Conservation (phyloP, 2,329 filamentous ascomycete species). For the Claviceps maximensis region DNA sequence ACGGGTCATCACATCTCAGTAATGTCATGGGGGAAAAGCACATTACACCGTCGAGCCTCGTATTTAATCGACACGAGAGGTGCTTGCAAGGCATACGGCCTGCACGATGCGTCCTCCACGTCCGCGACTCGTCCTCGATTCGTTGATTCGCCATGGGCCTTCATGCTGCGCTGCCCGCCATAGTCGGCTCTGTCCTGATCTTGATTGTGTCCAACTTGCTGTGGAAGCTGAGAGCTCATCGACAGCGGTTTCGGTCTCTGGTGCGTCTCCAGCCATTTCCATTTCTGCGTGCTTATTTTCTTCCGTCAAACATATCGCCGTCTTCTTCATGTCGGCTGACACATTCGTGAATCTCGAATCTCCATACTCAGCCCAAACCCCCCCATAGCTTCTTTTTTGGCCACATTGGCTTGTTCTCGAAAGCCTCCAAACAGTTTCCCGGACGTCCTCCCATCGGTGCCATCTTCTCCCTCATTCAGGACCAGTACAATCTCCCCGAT, state of each 20-base stretch:
- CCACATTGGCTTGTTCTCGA: not conserved
- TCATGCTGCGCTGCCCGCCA: not conserved
- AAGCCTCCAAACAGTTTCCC: not conserved
- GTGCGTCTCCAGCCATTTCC: not conserved
- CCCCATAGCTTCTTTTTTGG: slow-evolving; percentile 1
- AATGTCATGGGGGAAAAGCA: not conserved
- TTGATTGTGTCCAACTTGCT: not conserved
- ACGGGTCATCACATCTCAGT: not conserved
- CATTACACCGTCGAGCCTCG: not conserved
- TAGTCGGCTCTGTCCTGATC: not conserved
- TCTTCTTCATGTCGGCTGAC: not conserved
- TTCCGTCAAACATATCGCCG: too few relatives aligned
- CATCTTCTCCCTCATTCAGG: not conserved
- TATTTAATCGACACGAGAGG: not conserved
- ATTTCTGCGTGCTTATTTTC: not conserved
- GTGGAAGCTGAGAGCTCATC: not conserved
- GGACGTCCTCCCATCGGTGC: not conserved
- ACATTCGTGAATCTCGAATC: not conserved
- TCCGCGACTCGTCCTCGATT: not conserved
- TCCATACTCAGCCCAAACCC: not conserved
- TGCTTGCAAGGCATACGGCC: not conserved
- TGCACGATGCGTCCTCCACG: not conserved
- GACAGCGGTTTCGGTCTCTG: not conserved
- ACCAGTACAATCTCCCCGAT: not conserved
- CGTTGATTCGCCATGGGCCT: not conserved